phyloP scores from a whole-genome alignment of 1,139 yeast genomes.

The Pichia sp. region DNA sequence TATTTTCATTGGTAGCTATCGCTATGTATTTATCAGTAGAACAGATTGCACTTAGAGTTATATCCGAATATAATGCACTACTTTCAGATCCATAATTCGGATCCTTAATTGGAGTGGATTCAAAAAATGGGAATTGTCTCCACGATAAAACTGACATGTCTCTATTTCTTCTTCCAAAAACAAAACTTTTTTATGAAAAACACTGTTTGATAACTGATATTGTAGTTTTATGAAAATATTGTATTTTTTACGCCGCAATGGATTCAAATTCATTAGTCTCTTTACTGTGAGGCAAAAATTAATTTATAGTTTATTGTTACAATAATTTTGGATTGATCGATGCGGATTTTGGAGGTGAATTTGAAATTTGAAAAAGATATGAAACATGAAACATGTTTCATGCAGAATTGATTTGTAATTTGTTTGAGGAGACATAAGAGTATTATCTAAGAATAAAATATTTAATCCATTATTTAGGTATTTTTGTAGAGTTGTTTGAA shows the following conservation, averaged over 20 bases:
- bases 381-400: conserved; percentile 5
- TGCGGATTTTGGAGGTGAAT: background rate
- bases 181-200: too few species aligned
- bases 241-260: too few species aligned
- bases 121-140: conserved; percentile 89
- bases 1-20: conserved; percentile 50
- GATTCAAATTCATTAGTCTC: too few species aligned
- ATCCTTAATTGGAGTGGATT: conserved; percentile 74
- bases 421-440: too few species aligned
- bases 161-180: too few species aligned
- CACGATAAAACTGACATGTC: conserved; percentile 38
- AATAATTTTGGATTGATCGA: background rate
- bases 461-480: too few species aligned
- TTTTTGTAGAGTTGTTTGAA: too few species aligned
- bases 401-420: background rate
- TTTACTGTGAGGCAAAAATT: too few species aligned
- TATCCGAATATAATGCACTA: conserved; percentile 66
- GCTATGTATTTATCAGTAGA: conserved; percentile 49
- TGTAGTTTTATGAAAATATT: too few species aligned
- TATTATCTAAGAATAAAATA: too few species aligned
- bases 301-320: too few species aligned
- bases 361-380: background rate
- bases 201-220: too few species aligned
- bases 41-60: conserved; percentile 57
- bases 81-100: conserved; percentile 61